Conservation (phyloP, 2,329 filamentous ascomycete species). For the Aureobasidium leucospermi region DNA sequence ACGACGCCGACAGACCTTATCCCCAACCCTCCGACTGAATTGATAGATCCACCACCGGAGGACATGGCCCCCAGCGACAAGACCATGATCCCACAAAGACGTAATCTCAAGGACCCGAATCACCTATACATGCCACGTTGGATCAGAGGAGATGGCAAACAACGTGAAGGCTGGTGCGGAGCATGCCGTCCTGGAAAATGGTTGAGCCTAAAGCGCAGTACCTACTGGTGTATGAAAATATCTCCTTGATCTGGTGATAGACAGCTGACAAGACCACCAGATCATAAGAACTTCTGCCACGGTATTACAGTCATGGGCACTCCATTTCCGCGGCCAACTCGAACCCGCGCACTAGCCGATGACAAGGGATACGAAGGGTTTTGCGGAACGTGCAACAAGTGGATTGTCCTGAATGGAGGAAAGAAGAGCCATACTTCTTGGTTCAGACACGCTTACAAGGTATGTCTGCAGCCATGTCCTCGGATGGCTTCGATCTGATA, state of each 20-base stretch:
- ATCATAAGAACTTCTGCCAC: slow-evolving; percentile 13
- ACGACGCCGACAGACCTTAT: not conserved
- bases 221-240: slow-evolving; percentile 9
- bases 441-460: slow-evolving; percentile 14
- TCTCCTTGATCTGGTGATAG: not conserved
- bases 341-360: not conserved
- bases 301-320: slow-evolving; percentile 12
- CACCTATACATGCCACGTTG: slow-evolving; percentile 8
- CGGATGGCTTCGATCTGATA: not conserved
- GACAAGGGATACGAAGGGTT: slow-evolving; percentile 9
- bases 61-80: slow-evolving; percentile 1
- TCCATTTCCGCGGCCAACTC: slow-evolving; percentile 2
- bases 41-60: not conserved
- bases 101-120: slow-evolving; percentile 1
- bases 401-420: slow-evolving; percentile 5
- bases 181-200: slow-evolving; percentile 12
- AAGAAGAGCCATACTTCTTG: slow-evolving; percentile 12
- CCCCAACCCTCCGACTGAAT: not conserved
- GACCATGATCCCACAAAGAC: slow-evolving; percentile 4
- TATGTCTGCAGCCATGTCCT: not conserved
- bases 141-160: slow-evolving; percentile 8
- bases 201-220: slow-evolving; percentile 12
- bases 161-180: slow-evolving; percentile 12
- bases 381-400: slow-evolving; percentile 2
- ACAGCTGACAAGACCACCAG: not conserved